Base-by-base conservation (phyloP, 257 asterid species). In the Phtheirospermum japonicum region DNA sequence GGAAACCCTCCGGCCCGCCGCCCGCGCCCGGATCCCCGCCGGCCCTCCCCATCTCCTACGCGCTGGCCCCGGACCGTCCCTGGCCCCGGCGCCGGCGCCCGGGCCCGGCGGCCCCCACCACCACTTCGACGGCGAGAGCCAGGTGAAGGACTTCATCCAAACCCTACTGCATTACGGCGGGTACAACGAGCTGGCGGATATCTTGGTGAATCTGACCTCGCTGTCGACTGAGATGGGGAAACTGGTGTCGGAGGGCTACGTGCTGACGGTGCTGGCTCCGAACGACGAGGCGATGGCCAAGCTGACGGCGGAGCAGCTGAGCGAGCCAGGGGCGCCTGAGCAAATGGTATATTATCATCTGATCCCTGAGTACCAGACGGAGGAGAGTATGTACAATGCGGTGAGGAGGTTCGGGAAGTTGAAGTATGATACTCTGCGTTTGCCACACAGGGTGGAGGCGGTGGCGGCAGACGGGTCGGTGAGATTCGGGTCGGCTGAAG, bases 391-490 rank as follows among this genome's bases (percentile, higher is more conserved):
- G 99, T 92, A 92, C 70, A 92, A 89, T 63, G 72, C 99, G 1
- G 99, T 89, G 42, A 57, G 97, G 72, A 80, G 97, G 45, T 92
- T 92, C 14, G 99, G 99, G 60, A 85, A 82, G 56, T 84, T 92
- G 46, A 81, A 65, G n/a, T 92, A 92, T 56, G 97, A 83, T 28
- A 89, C 97, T 0, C 57, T 92, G 76, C 71, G 93, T 57, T 58
- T 85, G 74, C 96, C 99, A 10, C 88, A 89, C 62, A 85, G 85
- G 72, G 79, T 92, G 49, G 74, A 50, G 20, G 97, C 96, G 10
- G 97, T 83, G 80, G 99, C 89, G 59, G 99, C 97, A 12, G 99
- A 92, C 59, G 99, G 99, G 65, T 89, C 97, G 50, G 99, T 92
- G 3, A 86, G 82, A 31, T 92, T 92, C 72, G 99, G 99, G 60